Evolutionary conservation across 1,284 basidiomycete genomes (phyloP).

Genomic region (Taiwanofungus camphoratus): DNA sequence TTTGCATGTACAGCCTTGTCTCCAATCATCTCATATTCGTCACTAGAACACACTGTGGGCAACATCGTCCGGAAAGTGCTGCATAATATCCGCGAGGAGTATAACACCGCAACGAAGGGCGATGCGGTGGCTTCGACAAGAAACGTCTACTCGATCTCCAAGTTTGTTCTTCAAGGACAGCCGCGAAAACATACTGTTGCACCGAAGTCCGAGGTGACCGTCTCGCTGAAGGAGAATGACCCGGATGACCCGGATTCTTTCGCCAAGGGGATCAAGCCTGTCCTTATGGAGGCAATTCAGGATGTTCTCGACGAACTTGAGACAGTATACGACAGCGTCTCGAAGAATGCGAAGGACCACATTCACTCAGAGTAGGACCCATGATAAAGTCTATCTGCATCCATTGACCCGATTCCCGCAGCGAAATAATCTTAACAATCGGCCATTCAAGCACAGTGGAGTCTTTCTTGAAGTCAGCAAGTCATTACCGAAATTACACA

Average conservation of each 20-base stretch:
- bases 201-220: constrained; percentile 47
- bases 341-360: constrained; percentile 92
- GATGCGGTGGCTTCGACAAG: constrained; percentile 28
- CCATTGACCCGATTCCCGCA: constrained; percentile 27
- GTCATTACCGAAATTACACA: constrained; percentile 89
- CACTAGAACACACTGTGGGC: constrained; percentile 84
- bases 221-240: constrained; percentile 59
- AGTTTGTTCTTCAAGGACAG: constrained; percentile 73
- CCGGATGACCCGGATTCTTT: constrained; percentile 71
- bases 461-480: constrained; percentile 86
- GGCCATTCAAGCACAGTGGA: constrained; percentile 96
- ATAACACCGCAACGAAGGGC: constrained; percentile 59
- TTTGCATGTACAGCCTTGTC: constrained; percentile 1
- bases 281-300: constrained; percentile 87
- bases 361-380: constrained; percentile 87
- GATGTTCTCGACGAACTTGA: constrained; percentile 95
- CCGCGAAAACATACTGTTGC: constrained; percentile 52
- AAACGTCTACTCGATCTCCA: constrained; percentile 64
- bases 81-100: constrained; percentile 92
- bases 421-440: constrained; percentile 94
- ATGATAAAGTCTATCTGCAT: not conserved
- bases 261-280: constrained; percentile 64
- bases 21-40: not conserved
- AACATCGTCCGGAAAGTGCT: constrained; percentile 91
- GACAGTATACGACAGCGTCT: constrained; percentile 92